A percentile compares a stretch with the other conserved stretches of the same genome.
These are phyloP conservation scores for Jimgerdemannia flammicorona DNA, from an alignment of 192 early-diverging fungal genomes.

Conservation along the genomic window DNA sequence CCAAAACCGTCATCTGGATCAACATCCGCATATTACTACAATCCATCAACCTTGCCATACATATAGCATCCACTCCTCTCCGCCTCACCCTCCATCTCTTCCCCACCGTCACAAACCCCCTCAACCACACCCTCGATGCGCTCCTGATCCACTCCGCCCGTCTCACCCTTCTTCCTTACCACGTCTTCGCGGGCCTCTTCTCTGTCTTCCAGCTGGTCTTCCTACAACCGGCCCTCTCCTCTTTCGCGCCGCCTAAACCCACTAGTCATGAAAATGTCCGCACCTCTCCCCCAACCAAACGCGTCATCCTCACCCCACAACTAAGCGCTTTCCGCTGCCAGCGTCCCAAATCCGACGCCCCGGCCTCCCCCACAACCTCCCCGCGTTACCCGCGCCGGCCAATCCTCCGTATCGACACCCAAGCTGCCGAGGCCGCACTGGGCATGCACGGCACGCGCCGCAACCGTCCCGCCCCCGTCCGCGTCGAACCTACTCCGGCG, in stretches of 20 bases:
- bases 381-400: background rate
- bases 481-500: background rate
- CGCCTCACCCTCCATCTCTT: background rate
- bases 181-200: background rate
- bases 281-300: background rate
- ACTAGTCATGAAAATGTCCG: background rate
- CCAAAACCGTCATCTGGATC: background rate
- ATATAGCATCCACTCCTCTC: background rate
- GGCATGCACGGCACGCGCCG: background rate
- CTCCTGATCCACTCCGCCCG: background rate
- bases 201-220: background rate
- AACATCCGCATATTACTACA: background rate
- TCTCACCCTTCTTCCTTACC: background rate
- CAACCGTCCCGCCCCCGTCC: too few species aligned
- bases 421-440: background rate
- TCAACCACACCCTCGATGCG: background rate
- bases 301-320: background rate
- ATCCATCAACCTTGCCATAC: background rate
- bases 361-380: background rate
- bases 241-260: background rate
- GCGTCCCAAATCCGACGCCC: background rate
- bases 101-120: background rate
- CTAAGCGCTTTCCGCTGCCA: background rate
- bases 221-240: background rate
- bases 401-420: background rate